These are phyloP conservation scores for Fusarium annulatum DNA, from an alignment of 2,329 filamentous ascomycete genomes.

Conservation along the genomic window DNA sequence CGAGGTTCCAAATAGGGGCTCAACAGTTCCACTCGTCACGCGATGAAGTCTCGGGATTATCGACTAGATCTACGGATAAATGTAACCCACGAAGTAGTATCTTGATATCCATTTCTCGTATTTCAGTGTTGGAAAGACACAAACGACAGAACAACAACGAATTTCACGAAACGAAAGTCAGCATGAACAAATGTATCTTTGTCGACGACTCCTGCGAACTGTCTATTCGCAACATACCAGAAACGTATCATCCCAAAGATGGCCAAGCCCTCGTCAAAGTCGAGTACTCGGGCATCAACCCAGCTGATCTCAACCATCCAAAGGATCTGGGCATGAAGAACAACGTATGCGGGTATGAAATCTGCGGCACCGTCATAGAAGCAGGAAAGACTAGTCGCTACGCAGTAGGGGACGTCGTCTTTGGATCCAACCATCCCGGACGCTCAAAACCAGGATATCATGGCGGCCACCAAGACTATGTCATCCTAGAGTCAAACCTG, in stretches of 20 bases:
- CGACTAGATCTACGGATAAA: neutral
- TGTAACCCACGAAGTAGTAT: too few species aligned
- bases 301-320: neutral
- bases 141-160: neutral
- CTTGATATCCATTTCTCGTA: too few species aligned
- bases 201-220: neutral
- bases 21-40: rapidly evolving
- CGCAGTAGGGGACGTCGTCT: neutral
- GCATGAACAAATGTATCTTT: neutral
- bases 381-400: neutral
- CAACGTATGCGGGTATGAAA: neutral
- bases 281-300: neutral
- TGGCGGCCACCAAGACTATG: neutral
- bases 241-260: neutral
- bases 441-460: neutral
- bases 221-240: neutral
- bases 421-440: neutral
- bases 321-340: neutral
- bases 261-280: neutral
- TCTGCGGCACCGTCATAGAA: neutral
- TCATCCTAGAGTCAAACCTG: neutral
- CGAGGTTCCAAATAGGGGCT: neutral
- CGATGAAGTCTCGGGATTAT: rapidly evolving
- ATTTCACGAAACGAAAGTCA: neutral
- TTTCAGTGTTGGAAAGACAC: too few species aligned